These are phyloP conservation scores for Ophiosphaerella korrae DNA, from an alignment of 2,329 filamentous ascomycete species.

Conservation along the genomic window DNA sequence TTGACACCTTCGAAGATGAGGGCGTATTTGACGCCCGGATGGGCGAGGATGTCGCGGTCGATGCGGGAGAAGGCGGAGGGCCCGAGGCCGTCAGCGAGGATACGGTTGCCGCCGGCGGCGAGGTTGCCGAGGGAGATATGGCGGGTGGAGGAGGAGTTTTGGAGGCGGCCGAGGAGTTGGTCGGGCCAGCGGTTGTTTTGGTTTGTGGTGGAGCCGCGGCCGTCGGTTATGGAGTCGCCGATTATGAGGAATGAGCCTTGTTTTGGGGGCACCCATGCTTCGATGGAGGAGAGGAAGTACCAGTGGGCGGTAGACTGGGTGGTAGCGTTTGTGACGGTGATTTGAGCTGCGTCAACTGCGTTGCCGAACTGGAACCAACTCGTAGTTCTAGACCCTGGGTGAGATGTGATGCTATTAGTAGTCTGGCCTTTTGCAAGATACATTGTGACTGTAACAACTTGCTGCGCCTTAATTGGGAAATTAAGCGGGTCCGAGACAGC, in stretches of 20 bases:
- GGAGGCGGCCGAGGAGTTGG: slow-evolving; percentile 52
- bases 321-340: slow-evolving; percentile 49
- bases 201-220: slow-evolving; percentile 54
- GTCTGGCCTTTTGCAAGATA: slow-evolving; percentile 64
- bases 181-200: slow-evolving; percentile 38
- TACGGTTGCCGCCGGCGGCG: slow-evolving; percentile 69
- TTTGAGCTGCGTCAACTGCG: slow-evolving; percentile 53
- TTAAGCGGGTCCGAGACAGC: slow-evolving; percentile 66
- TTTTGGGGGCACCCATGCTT: slow-evolving; percentile 56
- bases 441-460: slow-evolving; percentile 62
- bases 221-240: slow-evolving; percentile 70
- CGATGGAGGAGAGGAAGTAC: slow-evolving; percentile 65
- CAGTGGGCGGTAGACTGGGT: slow-evolving; percentile 51
- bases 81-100: slow-evolving; percentile 66
- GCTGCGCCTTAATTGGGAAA: slow-evolving; percentile 57
- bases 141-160: slow-evolving; percentile 41
- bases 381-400: slow-evolving; percentile 68
- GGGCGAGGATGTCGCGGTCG: slow-evolving; percentile 66
- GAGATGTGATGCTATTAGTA: slow-evolving; percentile 63
- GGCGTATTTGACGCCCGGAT: slow-evolving; percentile 64
- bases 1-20: slow-evolving; percentile 71
- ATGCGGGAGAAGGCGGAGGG: slow-evolving; percentile 65
- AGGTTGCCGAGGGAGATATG: slow-evolving; percentile 66
- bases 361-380: slow-evolving; percentile 62
- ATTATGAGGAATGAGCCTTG: slow-evolving; percentile 60